These are phyloP conservation scores for Phytophthora niederhauseri DNA, from an alignment of 352 stramenopile genomes.

Conservation along the genomic window DNA sequence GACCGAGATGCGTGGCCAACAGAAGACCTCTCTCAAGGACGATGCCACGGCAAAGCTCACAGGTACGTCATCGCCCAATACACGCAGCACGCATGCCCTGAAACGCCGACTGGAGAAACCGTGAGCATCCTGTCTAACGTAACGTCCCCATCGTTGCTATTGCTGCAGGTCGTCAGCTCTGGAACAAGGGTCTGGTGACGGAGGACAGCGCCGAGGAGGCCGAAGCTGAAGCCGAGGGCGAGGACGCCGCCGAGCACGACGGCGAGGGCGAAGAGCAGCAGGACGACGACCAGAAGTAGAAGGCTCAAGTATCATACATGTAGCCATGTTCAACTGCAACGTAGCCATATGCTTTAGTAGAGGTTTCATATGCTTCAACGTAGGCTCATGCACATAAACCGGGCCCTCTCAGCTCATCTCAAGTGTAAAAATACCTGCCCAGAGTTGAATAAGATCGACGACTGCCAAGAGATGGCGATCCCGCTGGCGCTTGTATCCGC, in stretches of 20 bases:
- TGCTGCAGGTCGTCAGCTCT: constrained; percentile 61
- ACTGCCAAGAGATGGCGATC: constrained; percentile 23
- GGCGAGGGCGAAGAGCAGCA: constrained; percentile 39
- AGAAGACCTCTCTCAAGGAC: constrained; percentile 68
- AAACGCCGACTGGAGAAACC: background rate
- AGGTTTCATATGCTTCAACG: constrained; percentile 17
- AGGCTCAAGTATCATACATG: background rate
- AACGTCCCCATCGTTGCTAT: constrained; percentile 12
- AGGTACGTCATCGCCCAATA: constrained; percentile 34
- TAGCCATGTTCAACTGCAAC: constrained; percentile 15
- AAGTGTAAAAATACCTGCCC: constrained; percentile 22
- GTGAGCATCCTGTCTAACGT: constrained; percentile 8
- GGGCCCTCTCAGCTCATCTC: constrained; percentile 15
- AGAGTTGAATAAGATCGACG: constrained; percentile 27
- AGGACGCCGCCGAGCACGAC: constrained; percentile 45
- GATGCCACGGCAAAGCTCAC: constrained; percentile 78
- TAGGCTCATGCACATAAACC: constrained; percentile 9
- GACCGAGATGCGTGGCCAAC: constrained; percentile 52
- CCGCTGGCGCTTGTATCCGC: constrained; percentile 10
- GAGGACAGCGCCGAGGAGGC: constrained; percentile 55
- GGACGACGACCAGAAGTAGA: constrained; percentile 31
- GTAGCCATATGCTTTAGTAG: no score
- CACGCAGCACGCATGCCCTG: background rate
- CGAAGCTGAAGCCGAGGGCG: constrained; percentile 49
- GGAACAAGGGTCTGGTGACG: constrained; percentile 75